Evolutionary conservation across 225 moss, liverwort and hornwort species (phyloP).

Genomic region (Physcomitrellopsis africana): DNA sequence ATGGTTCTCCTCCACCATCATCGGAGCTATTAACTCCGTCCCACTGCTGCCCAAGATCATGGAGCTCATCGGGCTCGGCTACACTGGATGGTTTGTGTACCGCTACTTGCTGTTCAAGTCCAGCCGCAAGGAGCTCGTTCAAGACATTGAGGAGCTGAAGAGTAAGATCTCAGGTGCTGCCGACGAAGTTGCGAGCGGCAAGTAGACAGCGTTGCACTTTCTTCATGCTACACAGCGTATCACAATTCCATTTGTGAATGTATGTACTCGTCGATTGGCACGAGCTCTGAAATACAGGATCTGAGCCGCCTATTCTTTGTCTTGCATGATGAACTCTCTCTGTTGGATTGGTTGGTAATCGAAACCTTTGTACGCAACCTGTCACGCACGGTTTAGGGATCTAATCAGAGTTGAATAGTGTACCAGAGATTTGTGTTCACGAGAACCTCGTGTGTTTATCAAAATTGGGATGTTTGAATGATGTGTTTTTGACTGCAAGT

Average conservation of each 20-base stretch:
- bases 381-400: too few species aligned
- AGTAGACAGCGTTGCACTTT: slow-evolving; percentile 9
- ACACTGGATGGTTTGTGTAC: slow-evolving; percentile 99
- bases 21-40: slow-evolving; percentile 89
- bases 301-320: neutral
- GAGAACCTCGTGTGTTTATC: too few species aligned
- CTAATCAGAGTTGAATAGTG: too few species aligned
- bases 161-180: slow-evolving; percentile 90
- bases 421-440: too few species aligned
- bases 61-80: slow-evolving; percentile 88
- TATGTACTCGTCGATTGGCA: too few species aligned
- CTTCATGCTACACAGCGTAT: neutral
- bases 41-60: slow-evolving; percentile 89
- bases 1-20: slow-evolving; percentile 90
- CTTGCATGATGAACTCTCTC: too few species aligned
- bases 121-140: slow-evolving; percentile 87
- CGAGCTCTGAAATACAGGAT: too few species aligned
- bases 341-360: too few species aligned
- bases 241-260: too few species aligned
- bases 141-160: slow-evolving; percentile 86
- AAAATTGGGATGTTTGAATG: too few species aligned
- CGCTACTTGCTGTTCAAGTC: slow-evolving; percentile 96
- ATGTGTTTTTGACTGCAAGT: too few species aligned
- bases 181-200: slow-evolving; percentile 27
- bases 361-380: too few species aligned